Conservation (phyloP, 345 rosid genomes). For the Aquilaria yunnanensis region DNA sequence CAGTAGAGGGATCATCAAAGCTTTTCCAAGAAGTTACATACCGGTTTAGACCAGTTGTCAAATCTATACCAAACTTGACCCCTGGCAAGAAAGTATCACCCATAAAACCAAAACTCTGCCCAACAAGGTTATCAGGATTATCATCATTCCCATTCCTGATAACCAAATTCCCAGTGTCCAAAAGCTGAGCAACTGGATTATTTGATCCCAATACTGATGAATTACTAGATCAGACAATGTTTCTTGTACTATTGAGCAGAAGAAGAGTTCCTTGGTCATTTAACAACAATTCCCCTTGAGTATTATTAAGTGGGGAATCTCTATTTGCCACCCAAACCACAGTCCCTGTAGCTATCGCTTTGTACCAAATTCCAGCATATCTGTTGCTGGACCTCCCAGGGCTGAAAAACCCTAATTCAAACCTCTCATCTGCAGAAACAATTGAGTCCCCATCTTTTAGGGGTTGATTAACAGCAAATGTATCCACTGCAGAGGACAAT, state of each 20-base stretch:
- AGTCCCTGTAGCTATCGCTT: neutral
- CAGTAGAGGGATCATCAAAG: conserved; percentile 23
- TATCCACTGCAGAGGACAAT: neutral
- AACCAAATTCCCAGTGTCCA: conserved; percentile 38
- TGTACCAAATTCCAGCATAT: conserved; percentile 13
- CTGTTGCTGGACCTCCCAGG: neutral
- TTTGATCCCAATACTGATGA: neutral
- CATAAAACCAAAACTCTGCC: conserved; percentile 50
- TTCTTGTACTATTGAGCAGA: conserved; percentile 8
- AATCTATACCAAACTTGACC: conserved; percentile 34
- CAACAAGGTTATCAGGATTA: conserved; percentile 7
- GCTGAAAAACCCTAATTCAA: conserved; percentile 11
- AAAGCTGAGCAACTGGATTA: neutral
- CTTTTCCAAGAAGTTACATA: conserved; percentile 31
- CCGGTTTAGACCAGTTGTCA: conserved; percentile 11
- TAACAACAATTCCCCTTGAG: conserved; percentile 25
- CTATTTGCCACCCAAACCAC: conserved; percentile 48
- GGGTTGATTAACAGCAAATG: neutral
- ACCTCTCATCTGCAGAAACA: conserved; percentile 22
- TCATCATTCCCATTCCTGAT: conserved; percentile 16
- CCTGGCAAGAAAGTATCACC: conserved; percentile 29
- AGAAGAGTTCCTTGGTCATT: conserved; percentile 13
- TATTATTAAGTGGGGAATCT: conserved; percentile 24
- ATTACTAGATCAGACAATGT: conserved; percentile 27
- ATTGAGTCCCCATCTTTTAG: conserved; percentile 10